A percentile compares a stretch with the other conserved stretches of the same genome.
These are phyloP conservation scores for Paracoccidioides lutzii DNA, from an alignment of 2,329 filamentous ascomycete genomes.

Conservation along the genomic window DNA sequence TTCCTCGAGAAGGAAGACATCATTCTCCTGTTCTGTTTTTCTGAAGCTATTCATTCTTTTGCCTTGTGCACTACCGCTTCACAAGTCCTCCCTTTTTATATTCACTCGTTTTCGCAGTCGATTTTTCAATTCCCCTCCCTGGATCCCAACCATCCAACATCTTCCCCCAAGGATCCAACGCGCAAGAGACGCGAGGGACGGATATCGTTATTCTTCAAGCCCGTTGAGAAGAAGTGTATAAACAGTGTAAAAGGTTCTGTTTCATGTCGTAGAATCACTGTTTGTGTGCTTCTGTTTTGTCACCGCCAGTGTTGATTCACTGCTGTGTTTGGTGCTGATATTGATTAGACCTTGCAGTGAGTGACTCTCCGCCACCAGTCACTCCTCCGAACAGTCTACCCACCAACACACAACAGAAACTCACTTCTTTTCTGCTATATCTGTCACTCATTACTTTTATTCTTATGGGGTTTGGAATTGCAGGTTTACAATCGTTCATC, in stretches of 20 bases:
- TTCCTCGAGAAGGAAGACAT: background rate
- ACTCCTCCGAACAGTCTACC: background rate
- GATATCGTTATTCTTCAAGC: background rate
- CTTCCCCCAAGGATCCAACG: background rate
- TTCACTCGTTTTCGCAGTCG: background rate
- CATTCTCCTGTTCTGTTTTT: background rate
- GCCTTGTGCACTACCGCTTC: conserved; percentile 2
- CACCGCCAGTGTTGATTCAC: background rate
- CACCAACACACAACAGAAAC: background rate
- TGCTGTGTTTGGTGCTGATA: background rate
- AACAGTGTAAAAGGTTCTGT: background rate
- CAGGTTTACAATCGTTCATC: background rate
- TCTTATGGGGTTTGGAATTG: background rate
- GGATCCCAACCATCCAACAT: background rate
- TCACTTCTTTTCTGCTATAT: background rate
- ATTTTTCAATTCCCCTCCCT: background rate
- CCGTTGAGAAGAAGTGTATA: background rate
- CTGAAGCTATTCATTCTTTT: conserved; percentile 1
- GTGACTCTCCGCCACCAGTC: background rate
- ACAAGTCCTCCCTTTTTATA: background rate
- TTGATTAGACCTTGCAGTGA: background rate
- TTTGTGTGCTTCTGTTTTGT: background rate
- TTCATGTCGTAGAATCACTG: background rate
- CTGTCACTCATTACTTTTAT: background rate
- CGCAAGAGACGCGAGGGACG: background rate